Percentiles rank a stretch among this genome's conserved stretches.
Evolutionary conservation across 225 moss, liverwort and hornwort genomes (phyloP).

Genomic region (Physcomitrellopsis africana): DNA sequence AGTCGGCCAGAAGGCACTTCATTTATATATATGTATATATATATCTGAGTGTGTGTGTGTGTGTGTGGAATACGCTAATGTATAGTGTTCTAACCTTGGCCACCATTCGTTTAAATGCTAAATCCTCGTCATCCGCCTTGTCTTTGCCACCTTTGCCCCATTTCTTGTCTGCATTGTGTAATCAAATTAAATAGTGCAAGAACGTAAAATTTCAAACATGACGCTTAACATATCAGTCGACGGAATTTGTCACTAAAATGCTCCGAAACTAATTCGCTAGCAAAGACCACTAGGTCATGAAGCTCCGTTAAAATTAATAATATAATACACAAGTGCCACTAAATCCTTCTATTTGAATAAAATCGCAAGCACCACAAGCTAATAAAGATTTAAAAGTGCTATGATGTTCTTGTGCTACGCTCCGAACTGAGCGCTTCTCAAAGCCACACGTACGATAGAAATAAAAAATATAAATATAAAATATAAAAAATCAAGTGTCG

Average conservation of each 20-base stretch:
- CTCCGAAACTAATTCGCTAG: not conserved
- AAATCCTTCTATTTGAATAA: not conserved
- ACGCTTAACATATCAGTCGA: not conserved
- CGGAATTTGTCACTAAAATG: not conserved
- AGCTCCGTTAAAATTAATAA: not conserved
- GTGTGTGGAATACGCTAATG: not conserved
- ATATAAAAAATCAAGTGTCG: constrained; percentile 14
- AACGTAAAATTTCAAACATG: constrained; percentile 1
- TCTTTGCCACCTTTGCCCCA: constrained; percentile 92
- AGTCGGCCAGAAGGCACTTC: constrained; percentile 9
- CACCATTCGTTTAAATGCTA: constrained; percentile 99
- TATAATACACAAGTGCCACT: not conserved
- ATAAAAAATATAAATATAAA: not conserved
- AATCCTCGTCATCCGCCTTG: constrained; percentile 92
- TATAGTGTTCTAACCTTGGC: constrained; percentile 84
- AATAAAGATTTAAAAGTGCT: too few species aligned
- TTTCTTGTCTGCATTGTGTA: constrained; percentile 73
- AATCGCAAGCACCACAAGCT: too few species aligned
- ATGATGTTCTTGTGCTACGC: not conserved
- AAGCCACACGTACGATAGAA: not conserved
- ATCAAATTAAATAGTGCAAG: constrained; percentile 25
- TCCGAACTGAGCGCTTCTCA: not conserved
- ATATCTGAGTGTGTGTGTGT: too few species aligned
- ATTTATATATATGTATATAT: too few species aligned
- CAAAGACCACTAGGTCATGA: not conserved